Evolutionary conservation across 1,284 basidiomycete species (phyloP), one percentile per base, ranked within the genome.

Genomic region (Schizophyllum commune): DNA sequence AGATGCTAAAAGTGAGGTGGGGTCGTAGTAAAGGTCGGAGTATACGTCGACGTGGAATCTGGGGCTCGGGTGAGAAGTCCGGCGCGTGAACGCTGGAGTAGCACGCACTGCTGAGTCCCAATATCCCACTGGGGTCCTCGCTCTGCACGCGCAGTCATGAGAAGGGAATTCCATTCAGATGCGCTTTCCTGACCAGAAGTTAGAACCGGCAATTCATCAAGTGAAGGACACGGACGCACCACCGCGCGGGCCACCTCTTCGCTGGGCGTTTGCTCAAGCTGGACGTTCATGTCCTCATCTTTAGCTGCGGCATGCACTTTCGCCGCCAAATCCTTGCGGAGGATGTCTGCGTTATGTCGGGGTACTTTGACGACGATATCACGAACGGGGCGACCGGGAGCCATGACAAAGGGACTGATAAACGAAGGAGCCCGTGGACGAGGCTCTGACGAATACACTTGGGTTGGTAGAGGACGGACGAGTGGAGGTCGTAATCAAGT

Each of bases 41-140:
- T 79, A 75, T 70, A 83, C 77, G 64, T 89, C 87, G 5, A 87
- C 83, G 20, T 83, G 75, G 68, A 88, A 89, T 64, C 87, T 88
- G 62, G 73, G 63, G 52, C 56, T 39, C 53, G 55, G 60, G 58
- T 53, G 52, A 52, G 55, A 52, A 21, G 56, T 57, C 56, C 33
- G 34, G 53, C 21, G 15, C 11, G 39, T 62, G 53, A 32, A n/a
- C 56, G 27, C 6, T 20, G 34, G 13, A 13, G 57, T 58, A 27
- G 7, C 71, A 73, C 77, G 60, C 61, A 92, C 91, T 88, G 84
- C 71, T 92, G 90, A 20, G 90, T 91, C 21, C 88, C 88, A 47
- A 92, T 79, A 71, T 92, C 90, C 90, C 90, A 92, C 67, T 91
- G 91, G 4, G 90, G 90, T 0, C 91, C 90, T 63, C 90, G 78